Conservation (phyloP, 1,284 basidiomycete species). For the Jaminaea rosea region DNA sequence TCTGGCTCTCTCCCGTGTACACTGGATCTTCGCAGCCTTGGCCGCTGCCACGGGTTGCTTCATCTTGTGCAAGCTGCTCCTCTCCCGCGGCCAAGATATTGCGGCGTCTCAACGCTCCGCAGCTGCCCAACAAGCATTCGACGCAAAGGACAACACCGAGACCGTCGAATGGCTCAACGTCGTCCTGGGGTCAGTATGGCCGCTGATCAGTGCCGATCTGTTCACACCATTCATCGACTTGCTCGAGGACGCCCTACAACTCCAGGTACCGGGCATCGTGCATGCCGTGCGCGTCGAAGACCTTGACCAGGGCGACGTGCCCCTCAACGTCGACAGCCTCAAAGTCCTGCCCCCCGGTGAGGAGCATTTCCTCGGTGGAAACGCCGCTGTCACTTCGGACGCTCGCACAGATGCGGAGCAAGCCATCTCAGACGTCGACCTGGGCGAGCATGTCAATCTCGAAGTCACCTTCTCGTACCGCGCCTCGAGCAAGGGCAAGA, state of each 20-base stretch:
- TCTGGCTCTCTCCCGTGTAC: conserved; percentile 15
- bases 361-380: conserved; percentile 17
- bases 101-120: conserved; percentile 20
- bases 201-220: conserved; percentile 28
- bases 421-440: background rate
- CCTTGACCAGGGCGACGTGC: conserved; percentile 36
- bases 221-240: conserved; percentile 41
- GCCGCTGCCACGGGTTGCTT: conserved; percentile 14
- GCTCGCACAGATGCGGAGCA: background rate
- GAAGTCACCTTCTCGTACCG: conserved; percentile 37
- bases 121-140: conserved; percentile 2
- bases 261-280: conserved; percentile 39
- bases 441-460: conserved; percentile 8
- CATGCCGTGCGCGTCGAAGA: conserved; percentile 38
- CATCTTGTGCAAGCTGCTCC: conserved; percentile 21
- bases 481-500: conserved; percentile 9
- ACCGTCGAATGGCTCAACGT: conserved; percentile 41
- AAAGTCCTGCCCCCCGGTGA: conserved; percentile 20
- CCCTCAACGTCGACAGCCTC: conserved; percentile 29
- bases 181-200: conserved; percentile 31
- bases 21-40: conserved; percentile 12
- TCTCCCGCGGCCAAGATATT: conserved; percentile 13
- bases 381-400: background rate
- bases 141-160: conserved; percentile 9
- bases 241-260: conserved; percentile 41